Evolutionary conservation across 352 stramenopile species (phyloP).

Genomic region (Phytophthora pini): DNA sequence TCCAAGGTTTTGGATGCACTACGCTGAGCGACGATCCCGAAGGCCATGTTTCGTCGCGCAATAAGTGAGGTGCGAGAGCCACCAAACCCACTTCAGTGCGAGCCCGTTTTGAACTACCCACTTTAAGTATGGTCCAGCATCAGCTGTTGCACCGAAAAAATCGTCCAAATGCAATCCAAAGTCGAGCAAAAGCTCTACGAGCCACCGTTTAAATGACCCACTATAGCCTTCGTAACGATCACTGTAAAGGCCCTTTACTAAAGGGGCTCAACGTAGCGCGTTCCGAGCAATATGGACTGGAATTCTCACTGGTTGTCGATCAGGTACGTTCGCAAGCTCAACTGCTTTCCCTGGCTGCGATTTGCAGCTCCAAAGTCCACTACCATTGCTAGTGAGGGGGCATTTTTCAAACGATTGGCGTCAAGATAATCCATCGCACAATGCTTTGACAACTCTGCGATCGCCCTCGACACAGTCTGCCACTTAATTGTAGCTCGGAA

Average conservation of each 20-base stretch:
- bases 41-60: neutral
- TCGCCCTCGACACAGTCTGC: neutral
- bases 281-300: neutral
- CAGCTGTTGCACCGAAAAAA: neutral
- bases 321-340: neutral
- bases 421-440: neutral
- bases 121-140: neutral
- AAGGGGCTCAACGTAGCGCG: neutral
- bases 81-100: neutral
- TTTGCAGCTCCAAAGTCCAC: neutral
- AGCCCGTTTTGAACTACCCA: neutral
- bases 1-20: neutral
- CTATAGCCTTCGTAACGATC: neutral
- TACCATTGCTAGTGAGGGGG: neutral
- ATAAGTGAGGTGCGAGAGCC: neutral
- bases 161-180: neutral
- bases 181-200: neutral
- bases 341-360: neutral
- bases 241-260: neutral
- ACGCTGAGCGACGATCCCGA: neutral
- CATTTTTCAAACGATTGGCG: no score
- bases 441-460: neutral
- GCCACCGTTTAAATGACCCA: constrained; percentile 2
- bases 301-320: neutral
- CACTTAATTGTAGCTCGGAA: neutral